phyloP scores from a whole-genome alignment of 1,284 basidiomycete species.

The Inonotus hispidus region DNA sequence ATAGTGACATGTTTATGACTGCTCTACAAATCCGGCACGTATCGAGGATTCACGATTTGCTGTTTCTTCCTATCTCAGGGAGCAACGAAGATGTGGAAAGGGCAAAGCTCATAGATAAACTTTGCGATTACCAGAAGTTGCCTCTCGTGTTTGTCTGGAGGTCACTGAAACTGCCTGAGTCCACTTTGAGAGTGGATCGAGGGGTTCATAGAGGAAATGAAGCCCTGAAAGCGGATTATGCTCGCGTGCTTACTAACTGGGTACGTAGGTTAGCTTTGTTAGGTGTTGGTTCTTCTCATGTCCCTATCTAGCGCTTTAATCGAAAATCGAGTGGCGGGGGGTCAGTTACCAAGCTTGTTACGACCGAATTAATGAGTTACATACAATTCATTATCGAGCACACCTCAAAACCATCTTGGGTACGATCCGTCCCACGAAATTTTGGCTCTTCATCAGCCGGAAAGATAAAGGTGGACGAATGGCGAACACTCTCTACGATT shows the following conservation, averaged over 20 bases:
- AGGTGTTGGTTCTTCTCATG: neutral
- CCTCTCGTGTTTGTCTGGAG: neutral
- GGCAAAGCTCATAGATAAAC: neutral
- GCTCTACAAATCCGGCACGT: too few species aligned
- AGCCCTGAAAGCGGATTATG: neutral
- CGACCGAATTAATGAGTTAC: neutral
- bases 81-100: neutral
- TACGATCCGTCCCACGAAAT: conserved; percentile 29
- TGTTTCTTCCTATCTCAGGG: neutral
- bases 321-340: neutral
- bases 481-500: conserved; percentile 28
- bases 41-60: neutral
- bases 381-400: conserved; percentile 19
- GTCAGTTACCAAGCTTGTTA: neutral
- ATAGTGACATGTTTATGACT: too few species aligned
- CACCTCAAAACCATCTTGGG: conserved; percentile 29
- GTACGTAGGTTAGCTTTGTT: neutral
- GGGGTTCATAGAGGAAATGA: too few species aligned
- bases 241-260: neutral
- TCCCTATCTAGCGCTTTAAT: neutral
- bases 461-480: conserved; percentile 34
- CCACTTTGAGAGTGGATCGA: too few species aligned
- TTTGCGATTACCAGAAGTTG: neutral
- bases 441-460: conserved; percentile 29
- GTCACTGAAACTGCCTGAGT: neutral